These are phyloP conservation scores for Trametes punicea DNA, from an alignment of 768 basidiomycete species.

Conservation along the genomic window DNA sequence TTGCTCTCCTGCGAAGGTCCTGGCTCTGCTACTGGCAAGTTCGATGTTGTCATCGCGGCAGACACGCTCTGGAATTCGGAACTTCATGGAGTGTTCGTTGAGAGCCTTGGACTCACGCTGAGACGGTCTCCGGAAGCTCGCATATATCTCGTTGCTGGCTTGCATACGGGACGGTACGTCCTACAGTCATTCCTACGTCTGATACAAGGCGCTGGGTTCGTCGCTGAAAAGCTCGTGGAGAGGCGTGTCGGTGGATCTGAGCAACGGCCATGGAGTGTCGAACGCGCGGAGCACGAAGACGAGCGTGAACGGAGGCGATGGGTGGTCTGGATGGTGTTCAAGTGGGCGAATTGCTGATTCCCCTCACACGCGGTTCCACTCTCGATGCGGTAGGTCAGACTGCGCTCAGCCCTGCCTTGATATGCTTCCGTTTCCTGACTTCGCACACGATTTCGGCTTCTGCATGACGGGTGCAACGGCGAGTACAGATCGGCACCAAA, in stretches of 20 bases:
- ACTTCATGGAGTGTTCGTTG: slow-evolving; percentile 50
- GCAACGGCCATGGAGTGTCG: slow-evolving; percentile 50
- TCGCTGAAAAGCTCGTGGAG: slow-evolving; percentile 45
- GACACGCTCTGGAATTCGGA: slow-evolving; percentile 79
- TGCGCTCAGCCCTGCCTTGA: too few species aligned
- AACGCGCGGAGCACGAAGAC: slow-evolving; percentile 51
- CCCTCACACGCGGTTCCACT: not conserved
- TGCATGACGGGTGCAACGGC: too few species aligned
- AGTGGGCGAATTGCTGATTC: slow-evolving; percentile 13
- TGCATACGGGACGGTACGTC: slow-evolving; percentile 76
- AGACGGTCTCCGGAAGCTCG: slow-evolving; percentile 43
- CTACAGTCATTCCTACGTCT: slow-evolving; percentile 55
- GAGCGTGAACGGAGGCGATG: slow-evolving; percentile 68
- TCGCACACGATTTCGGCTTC: too few species aligned
- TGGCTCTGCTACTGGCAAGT: slow-evolving; percentile 27
- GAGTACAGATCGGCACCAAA: not conserved
- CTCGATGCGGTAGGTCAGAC: not conserved
- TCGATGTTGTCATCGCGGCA: slow-evolving; percentile 68
- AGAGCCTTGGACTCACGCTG: slow-evolving; percentile 49
- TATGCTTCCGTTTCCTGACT: too few species aligned
- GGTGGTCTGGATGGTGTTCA: slow-evolving; percentile 59
- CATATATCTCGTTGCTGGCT: slow-evolving; percentile 63
- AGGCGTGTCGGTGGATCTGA: slow-evolving; percentile 40
- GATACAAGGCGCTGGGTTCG: slow-evolving; percentile 40
- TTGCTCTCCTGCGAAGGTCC: slow-evolving; percentile 24